A percentile compares a stretch with the other conserved stretches of the same genome.
These are phyloP conservation scores for Tolypocladium guangdongense DNA, from an alignment of 2,329 filamentous ascomycete species.

Conservation along the genomic window DNA sequence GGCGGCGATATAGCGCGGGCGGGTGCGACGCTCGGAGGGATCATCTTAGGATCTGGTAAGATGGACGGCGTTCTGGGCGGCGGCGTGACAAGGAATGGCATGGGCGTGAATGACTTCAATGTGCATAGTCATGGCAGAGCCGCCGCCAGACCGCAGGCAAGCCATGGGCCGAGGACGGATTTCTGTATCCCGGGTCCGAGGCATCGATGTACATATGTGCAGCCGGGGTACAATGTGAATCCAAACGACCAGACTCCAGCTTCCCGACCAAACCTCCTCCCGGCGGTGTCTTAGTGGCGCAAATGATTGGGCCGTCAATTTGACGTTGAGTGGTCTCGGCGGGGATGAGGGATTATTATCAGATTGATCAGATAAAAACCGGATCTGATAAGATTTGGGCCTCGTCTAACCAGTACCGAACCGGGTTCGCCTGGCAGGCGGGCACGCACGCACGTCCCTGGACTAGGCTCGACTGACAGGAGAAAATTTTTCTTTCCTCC, in stretches of 20 bases:
- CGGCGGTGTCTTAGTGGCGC: not conserved
- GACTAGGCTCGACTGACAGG: not conserved
- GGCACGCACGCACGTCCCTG: not conserved
- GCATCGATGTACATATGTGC: not conserved
- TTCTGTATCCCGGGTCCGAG: not conserved
- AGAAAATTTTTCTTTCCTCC: not conserved
- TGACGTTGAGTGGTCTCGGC: slow-evolving; percentile 4
- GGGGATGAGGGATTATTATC: slow-evolving; percentile 33
- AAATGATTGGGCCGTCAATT: not conserved
- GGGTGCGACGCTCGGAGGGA: not conserved
- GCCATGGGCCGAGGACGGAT: not conserved
- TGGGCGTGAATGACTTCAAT: not conserved
- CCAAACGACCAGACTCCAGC: not conserved
- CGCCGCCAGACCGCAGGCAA: not conserved
- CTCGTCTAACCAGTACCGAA: too few relatives aligned
- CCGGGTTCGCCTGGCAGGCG: not conserved
- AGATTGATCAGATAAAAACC: slow-evolving; percentile 44
- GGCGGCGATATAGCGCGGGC: not conserved
- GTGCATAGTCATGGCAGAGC: not conserved
- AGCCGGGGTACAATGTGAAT: not conserved
- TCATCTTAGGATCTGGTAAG: not conserved
- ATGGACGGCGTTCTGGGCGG: not conserved
- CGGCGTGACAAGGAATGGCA: not conserved
- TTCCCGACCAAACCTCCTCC: not conserved
- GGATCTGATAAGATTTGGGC: slow-evolving; percentile 27